phyloP scores from a whole-genome alignment of 2,329 filamentous ascomycete species.

The Fusarium lateritium region DNA sequence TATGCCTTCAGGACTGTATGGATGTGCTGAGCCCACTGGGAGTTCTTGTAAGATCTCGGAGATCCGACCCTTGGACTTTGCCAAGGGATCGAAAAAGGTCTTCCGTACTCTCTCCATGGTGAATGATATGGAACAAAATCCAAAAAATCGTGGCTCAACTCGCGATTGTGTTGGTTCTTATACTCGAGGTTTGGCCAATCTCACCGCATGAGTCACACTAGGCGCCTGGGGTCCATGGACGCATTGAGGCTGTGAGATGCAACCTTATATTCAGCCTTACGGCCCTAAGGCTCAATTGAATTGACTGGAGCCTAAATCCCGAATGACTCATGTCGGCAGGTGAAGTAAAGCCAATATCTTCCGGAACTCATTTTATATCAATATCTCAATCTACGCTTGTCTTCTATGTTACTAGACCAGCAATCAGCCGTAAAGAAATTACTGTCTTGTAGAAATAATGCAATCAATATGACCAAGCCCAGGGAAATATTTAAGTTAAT shows the following conservation, averaged over 20 bases:
- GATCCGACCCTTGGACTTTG: constrained; percentile 27
- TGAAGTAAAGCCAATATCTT: too few species aligned
- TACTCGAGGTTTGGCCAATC: background rate
- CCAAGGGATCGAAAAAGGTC: constrained; percentile 30
- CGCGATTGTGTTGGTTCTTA: background rate
- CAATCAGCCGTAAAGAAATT: too few species aligned
- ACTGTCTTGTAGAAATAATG: too few species aligned
- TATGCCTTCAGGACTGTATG: constrained; percentile 21
- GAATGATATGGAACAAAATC: background rate
- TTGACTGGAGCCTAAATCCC: too few species aligned
- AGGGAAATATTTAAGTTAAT: too few species aligned
- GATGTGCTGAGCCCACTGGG: constrained; percentile 23
- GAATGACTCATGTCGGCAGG: too few species aligned
- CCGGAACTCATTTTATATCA: too few species aligned
- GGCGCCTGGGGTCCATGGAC: background rate
- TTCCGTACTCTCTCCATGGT: constrained; percentile 32
- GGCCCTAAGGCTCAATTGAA: too few species aligned
- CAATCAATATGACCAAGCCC: too few species aligned
- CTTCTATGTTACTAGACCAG: too few species aligned
- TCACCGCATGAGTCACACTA: constrained; percentile 4
- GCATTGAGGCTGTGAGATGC: background rate
- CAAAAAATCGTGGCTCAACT: too few species aligned
- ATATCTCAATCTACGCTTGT: too few species aligned
- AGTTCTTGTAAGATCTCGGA: background rate
- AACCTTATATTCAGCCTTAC: background rate